Base-by-base conservation (phyloP, 768 basidiomycete species). In the Tricholoma flavovirens region DNA sequence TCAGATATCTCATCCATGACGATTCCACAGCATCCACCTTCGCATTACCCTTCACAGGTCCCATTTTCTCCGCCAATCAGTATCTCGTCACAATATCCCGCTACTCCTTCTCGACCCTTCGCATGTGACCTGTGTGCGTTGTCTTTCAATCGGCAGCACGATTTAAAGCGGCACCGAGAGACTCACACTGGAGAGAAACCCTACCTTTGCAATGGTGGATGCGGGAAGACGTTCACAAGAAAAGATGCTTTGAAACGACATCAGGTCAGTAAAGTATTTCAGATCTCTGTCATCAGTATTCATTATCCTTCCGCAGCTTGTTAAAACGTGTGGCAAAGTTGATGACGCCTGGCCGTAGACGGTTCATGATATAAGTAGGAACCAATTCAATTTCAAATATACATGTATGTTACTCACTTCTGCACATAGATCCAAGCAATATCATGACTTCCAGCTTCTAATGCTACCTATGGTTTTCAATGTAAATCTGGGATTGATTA, bases 131-230 rank as follows among this genome's bases (percentile, higher is more conserved):
- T 90, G 60, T 93, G 90, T 67, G 79, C 88, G 10, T 69, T 91
- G 59, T 90, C 89, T 19, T 93, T 93, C 75, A 90, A 90, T 66
- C 82, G 90, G 43, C 87, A 89, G 67, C 90, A 93, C 66, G 90
- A 93, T 68, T 69, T 92, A 66, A 91, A 91, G 67, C 81, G 90
- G 33, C 90, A 93, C 71, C 77, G 86, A 60, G 88, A 91, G 63
- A 91, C 88, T 22, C 90, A 91, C 71, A 87, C 87, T 5, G 89
- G 89, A 35, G 89, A 91, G 69, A 91, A 90, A 67, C 89, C 90
- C 8, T 92, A 83, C 71, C 69, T 83, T 15, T 92, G 90, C 70
- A 90, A 90, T 62, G 88, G 87, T 11, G 87, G 86, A 43, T 92
- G 90, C 57, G 88, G 88, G 49, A 91, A 91, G 76, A 90, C 89